Base-by-base conservation (phyloP, 2,329 filamentous ascomycete species). In the Fusarium bulbicola region DNA sequence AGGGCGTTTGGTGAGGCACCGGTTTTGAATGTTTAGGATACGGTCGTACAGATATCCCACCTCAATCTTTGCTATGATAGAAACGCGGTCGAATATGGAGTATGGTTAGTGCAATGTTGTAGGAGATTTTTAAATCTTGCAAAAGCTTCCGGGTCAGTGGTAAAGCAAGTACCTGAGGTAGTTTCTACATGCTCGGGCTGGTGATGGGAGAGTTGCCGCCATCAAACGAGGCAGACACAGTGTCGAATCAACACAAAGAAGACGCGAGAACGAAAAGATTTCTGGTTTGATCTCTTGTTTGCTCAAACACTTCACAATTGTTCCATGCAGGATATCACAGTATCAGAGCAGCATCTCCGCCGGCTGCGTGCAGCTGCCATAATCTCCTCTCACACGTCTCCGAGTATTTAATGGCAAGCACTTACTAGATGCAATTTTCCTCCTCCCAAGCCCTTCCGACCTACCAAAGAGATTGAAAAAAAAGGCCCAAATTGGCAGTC, bases 1-100 rank as follows among this genome's bases (percentile, higher is more conserved):
- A 65, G 67, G 76, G 76, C 74, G 76, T 78, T 78, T 68, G 50
- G 50, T 69, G 43, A 54, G 34, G 63, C 58, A 53, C 46, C 43
- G 43, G 40, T 46, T 49, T 63, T 50, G 62, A 59, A 63, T 58
- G 32, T 63, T 63, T 60, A 61, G 43, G 62, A 66, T 53, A 50
- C 13, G 43, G 62, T 70, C 63, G 43, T 57, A 28, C 43, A 59
- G 47, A 76, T 67, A 75, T 70, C 66, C 54, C 74, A 65, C 52
- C 75, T 77, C 73, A 64, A 60, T 69, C 28, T 61, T 60, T 67
- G 39, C 40, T 53, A 68, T 26, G 28, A 58, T 53, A 63, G 39
- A 50, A 69, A 60, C 43, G 49, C 54, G 57, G n/a, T 15, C 47
- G 37, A 47, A 5, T 36, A 58, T 45, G 18, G 30, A 56, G 42